A percentile compares a stretch with the other conserved stretches of the same genome.
phyloP scores from a whole-genome alignment of 2,329 filamentous ascomycete genomes.

The Tolypocladium album region DNA sequence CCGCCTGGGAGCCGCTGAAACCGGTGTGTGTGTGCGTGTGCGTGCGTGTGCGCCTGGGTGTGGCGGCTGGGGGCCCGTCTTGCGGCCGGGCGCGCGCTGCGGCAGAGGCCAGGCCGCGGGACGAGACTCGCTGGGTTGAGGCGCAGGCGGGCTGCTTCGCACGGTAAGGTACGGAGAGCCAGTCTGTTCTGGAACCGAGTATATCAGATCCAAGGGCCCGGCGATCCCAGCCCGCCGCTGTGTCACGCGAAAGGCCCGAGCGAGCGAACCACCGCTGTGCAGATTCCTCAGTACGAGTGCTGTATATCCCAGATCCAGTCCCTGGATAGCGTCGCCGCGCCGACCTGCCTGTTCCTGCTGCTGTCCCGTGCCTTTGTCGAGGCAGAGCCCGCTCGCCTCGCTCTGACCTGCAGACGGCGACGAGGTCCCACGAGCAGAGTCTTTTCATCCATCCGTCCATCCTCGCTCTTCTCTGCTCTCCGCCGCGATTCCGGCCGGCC shows the following conservation, averaged over 20 bases:
- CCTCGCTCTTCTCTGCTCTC: no score
- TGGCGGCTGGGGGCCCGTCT: not conserved
- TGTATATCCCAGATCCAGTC: not conserved
- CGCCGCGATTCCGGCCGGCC: no score
- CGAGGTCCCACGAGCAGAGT: not conserved
- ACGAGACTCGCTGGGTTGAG: not conserved
- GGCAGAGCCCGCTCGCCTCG: no score
- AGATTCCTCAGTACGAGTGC: not conserved
- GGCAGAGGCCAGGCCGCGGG: not conserved
- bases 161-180: not conserved
- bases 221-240: not conserved
- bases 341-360: not conserved
- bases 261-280: not conserved
- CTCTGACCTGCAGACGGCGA: not conserved
- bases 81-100: not conserved
- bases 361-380: not conserved
- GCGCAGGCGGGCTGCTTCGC: not conserved
- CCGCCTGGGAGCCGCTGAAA: not conserved
- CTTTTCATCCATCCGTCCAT: no score
- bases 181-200: not conserved
- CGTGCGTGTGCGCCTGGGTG: not conserved
- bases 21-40: not conserved
- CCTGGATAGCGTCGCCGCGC: not conserved
- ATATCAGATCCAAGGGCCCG: conserved; percentile 1
- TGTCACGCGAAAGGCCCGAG: not conserved